Evolutionary conservation across 164 flowering plant species (phyloP).

Genomic region (Tetrastigma voinierianum): DNA sequence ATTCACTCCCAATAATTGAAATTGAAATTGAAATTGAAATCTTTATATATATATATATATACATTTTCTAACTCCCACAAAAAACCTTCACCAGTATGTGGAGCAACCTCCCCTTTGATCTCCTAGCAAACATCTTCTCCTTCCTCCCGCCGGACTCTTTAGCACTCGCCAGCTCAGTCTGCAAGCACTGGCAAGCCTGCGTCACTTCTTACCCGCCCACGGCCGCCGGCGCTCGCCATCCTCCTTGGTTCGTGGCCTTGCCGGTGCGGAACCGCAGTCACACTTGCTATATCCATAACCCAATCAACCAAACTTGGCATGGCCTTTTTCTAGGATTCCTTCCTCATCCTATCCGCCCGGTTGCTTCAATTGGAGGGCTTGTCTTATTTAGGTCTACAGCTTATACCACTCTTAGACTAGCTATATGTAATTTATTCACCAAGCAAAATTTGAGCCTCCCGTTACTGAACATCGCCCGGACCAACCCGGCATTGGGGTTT

Average conservation of each 20-base stretch:
- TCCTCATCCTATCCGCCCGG: constrained; percentile 36
- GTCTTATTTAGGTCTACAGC: constrained; percentile 25
- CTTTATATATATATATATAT: too few relatives aligned
- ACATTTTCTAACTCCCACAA: neutral
- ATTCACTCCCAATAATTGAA: constrained; percentile 14
- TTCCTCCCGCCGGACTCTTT: constrained; percentile 62
- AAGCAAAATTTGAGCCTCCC: constrained; percentile 41
- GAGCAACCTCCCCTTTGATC: constrained; percentile 58
- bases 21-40: neutral
- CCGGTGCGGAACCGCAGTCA: constrained; percentile 27
- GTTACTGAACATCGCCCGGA: constrained; percentile 25
- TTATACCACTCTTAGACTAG: constrained; percentile 28
- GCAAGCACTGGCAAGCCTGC: constrained; percentile 51
- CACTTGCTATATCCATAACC: constrained; percentile 43
- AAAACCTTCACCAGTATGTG: constrained; percentile 40
- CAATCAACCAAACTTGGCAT: constrained; percentile 36
- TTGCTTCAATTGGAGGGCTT: constrained; percentile 38
- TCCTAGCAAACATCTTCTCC: constrained; percentile 59
- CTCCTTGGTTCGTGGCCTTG: constrained; percentile 56
- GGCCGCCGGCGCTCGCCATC: constrained; percentile 10
- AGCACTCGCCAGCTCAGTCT: constrained; percentile 45
- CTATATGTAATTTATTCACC: constrained; percentile 54
- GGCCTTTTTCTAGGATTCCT: constrained; percentile 34
- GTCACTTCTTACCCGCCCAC: constrained; percentile 15
- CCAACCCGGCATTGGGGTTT: constrained; percentile 55